phyloP scores from a whole-genome alignment of 2,329 filamentous ascomycete species.

The Alternaria rosae region DNA sequence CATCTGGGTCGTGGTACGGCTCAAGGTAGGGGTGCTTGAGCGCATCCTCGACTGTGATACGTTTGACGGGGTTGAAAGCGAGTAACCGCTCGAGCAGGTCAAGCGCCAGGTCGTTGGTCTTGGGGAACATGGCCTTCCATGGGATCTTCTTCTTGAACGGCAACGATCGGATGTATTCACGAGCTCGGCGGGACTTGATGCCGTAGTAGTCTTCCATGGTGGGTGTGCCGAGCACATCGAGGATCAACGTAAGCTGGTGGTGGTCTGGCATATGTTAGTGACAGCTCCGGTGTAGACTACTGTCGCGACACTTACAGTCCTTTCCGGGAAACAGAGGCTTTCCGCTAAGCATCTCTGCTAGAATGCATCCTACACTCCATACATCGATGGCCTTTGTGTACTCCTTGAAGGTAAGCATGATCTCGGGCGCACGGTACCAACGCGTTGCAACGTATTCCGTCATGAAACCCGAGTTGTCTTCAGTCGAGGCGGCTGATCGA shows the following conservation, averaged over 20 bases:
- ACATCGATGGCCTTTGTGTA: constrained; percentile 99
- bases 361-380: constrained; percentile 97
- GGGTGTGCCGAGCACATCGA: constrained; percentile 95
- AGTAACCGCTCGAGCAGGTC: constrained; percentile 95
- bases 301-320: constrained; percentile 73
- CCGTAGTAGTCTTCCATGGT: constrained; percentile 99
- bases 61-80: constrained; percentile 98
- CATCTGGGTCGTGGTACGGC: constrained; percentile 98
- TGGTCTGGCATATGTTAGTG: constrained; percentile 69
- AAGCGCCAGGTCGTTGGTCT: constrained; percentile 96
- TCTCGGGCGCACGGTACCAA: constrained; percentile 98
- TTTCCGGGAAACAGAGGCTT: constrained; percentile 98
- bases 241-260: constrained; percentile 94
- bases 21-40: constrained; percentile 98
- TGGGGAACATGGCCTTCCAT: constrained; percentile 95
- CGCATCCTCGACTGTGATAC: constrained; percentile 96
- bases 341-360: constrained; percentile 98
- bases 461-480: constrained; percentile 99
- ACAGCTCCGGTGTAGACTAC: constrained; percentile 7
- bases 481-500: constrained; percentile 92
- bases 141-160: constrained; percentile 99
- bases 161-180: constrained; percentile 96
- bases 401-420: constrained; percentile 99
- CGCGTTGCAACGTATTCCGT: constrained; percentile 99
- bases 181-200: constrained; percentile 96